Conservation (phyloP, 495 filamentous ascomycete species). For the Acidiella bohemica region DNA sequence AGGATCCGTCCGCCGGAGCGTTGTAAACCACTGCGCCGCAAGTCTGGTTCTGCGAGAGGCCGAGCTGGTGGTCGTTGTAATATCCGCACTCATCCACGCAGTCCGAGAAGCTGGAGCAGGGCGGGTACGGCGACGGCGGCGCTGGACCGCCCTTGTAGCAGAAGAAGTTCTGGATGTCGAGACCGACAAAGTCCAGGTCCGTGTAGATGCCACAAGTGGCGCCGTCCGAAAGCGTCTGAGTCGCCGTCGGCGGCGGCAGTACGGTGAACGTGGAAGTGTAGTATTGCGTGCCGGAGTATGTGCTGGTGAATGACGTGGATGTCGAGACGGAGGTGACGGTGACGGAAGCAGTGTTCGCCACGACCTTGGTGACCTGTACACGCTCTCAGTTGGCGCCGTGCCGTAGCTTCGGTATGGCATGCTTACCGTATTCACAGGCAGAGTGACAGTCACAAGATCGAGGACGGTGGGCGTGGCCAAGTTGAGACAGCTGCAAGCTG, state of each 20-base stretch:
- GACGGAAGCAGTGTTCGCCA: background rate
- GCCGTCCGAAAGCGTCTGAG: background rate
- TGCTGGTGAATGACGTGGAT: background rate
- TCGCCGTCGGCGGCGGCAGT: background rate
- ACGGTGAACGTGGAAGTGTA: conserved; percentile 1
- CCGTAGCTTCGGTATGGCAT: background rate
- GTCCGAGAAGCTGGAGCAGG: background rate
- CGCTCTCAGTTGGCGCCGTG: background rate
- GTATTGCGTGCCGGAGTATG: background rate
- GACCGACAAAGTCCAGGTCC: background rate
- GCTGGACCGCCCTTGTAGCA: background rate
- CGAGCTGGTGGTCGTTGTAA: conserved; percentile 1
- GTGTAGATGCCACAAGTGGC: background rate
- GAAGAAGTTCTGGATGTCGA: conserved; percentile 1
- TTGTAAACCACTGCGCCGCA: conserved; percentile 1
- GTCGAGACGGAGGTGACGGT: background rate
- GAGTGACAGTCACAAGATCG: background rate
- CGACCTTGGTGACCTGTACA: background rate
- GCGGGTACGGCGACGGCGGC: background rate
- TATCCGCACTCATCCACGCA: conserved; percentile 1
- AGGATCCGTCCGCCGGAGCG: background rate
- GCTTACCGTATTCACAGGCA: background rate
- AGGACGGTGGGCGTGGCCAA: background rate
- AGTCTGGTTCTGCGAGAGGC: background rate
- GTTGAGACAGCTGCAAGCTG: background rate